phyloP scores from a whole-genome alignment of 371 early-diverging fungal genomes.

The Sporodiniella umbellata region DNA sequence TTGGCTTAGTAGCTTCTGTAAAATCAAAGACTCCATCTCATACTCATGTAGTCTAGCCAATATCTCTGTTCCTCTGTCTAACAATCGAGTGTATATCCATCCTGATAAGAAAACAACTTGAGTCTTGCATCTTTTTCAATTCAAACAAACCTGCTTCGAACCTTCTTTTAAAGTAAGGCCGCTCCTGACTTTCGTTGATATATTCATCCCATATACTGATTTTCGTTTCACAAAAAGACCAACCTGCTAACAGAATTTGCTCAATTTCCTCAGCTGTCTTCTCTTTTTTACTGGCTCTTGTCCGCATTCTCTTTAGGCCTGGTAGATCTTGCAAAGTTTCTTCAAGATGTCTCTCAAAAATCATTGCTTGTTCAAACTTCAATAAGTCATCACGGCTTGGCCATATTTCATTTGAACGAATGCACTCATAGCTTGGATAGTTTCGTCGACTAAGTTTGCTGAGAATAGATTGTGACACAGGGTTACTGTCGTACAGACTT shows the following conservation, averaged over 20 bases:
- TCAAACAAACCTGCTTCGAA: slow-evolving; percentile 49
- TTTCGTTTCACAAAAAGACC: slow-evolving; percentile 37
- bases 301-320: slow-evolving; percentile 6
- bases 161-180: slow-evolving; percentile 41
- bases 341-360: slow-evolving; percentile 29
- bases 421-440: slow-evolving; percentile 53
- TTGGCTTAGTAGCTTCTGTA: slow-evolving; percentile 61
- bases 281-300: not conserved
- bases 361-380: slow-evolving; percentile 54
- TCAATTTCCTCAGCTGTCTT: slow-evolving; percentile 14
- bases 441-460: slow-evolving; percentile 52
- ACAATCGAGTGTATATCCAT: slow-evolving; percentile 61
- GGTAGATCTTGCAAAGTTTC: slow-evolving; percentile 20
- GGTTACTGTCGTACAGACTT: slow-evolving; percentile 20
- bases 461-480: slow-evolving; percentile 54
- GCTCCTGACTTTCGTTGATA: slow-evolving; percentile 16
- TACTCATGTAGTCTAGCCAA: slow-evolving; percentile 60
- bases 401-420: slow-evolving; percentile 54
- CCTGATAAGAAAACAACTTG: slow-evolving; percentile 34
- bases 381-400: slow-evolving; percentile 47
- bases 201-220: slow-evolving; percentile 43
- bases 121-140: not conserved
- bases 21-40: slow-evolving; percentile 50
- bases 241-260: slow-evolving; percentile 12
- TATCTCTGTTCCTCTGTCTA: slow-evolving; percentile 52